Conservation (phyloP, 257 asterid species). For the Ilex asprella region DNA sequence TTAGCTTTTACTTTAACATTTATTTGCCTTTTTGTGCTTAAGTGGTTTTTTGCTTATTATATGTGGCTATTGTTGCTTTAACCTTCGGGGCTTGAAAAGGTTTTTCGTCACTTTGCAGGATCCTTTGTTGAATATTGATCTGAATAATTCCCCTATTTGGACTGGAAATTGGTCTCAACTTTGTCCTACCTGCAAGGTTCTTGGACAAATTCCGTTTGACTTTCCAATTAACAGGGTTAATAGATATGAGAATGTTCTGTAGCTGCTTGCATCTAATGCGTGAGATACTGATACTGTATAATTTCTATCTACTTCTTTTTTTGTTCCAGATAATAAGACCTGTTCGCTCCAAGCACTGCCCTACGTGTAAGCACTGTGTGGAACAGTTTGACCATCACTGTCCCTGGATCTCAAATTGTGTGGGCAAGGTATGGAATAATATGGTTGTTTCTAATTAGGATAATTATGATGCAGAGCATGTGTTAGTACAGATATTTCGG, state of each 20-base stretch:
- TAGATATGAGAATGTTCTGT: conserved; percentile 15
- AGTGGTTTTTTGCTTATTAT: conserved; percentile 1
- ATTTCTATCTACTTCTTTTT: not conserved
- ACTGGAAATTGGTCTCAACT: conserved; percentile 95
- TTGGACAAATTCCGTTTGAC: conserved; percentile 9
- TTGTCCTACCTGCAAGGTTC: conserved; percentile 99
- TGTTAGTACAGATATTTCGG: too few relatives aligned
- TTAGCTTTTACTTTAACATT: not conserved
- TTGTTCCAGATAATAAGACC: conserved; percentile 80
- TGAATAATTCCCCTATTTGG: conserved; percentile 58
- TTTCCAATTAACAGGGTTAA: conserved; percentile 10
- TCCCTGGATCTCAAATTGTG: conserved; percentile 98
- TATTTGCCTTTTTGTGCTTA: not conserved
- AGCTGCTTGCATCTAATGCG: conserved; percentile 13
- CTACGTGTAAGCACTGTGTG: conserved; percentile 82
- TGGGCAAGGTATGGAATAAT: conserved; percentile 65
- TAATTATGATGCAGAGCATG: too few relatives aligned
- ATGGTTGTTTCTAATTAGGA: too few relatives aligned
- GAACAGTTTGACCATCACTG: conserved; percentile 99
- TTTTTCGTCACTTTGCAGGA: conserved; percentile 44
- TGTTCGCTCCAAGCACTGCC: conserved; percentile 96
- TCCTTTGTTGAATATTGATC: conserved; percentile 69
- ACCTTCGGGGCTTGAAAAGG: not conserved
- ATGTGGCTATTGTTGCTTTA: not conserved
- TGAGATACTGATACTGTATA: not conserved